Evolutionary conservation across 1,284 basidiomycete species (phyloP), one percentile per base, ranked within the genome.

Genomic region (Leccinum subatratum): DNA sequence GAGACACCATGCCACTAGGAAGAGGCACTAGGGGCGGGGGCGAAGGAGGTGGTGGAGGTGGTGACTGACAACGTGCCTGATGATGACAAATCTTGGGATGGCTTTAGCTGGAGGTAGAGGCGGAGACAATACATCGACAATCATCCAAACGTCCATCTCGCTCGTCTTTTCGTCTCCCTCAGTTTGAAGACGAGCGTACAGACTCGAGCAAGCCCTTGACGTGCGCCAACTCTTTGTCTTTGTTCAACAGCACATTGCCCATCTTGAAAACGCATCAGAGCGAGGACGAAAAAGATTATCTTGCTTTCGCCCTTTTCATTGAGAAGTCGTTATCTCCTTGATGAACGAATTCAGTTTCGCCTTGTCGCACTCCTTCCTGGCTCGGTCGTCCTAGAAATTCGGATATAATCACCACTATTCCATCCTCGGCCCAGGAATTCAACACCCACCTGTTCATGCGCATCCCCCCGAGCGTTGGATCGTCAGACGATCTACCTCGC

Each of bases 191-290:
- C 91, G 85, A 20, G 88, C 89, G 75, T 93, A 93, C 90, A 7
- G 91, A 90, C 75, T 94, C 92, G 54, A 96, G 80, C 14, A 92
- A 91, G 16, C 90, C 88, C 73, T 94, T 94, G 61, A 95, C 82
- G 72, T 90, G 92, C 1, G 85, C 73, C 63, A 91, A 83, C 68
- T 94, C 91, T 72, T 92, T 93, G 68, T 90, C 86, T 72, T 87
- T 90, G 64, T 83, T 78, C 12, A 78, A 77, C 2, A 87, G 61
- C 2, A 76, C 72, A 5, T 74, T 75, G 63, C 90, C 88, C 54
- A 86, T 75, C 60, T 90, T 12, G 9, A 58, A 51, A 59, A 45
- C 16, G 37, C 12, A 30, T 69, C 61, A 63, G 63, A 6, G 32
- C 6, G 34, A 66, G 7, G 28, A 56, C 54, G 7, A 60, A 30